These are phyloP conservation scores for Candida pseudoglaebosa DNA, from an alignment of 805 yeast species.

Conservation along the genomic window DNA sequence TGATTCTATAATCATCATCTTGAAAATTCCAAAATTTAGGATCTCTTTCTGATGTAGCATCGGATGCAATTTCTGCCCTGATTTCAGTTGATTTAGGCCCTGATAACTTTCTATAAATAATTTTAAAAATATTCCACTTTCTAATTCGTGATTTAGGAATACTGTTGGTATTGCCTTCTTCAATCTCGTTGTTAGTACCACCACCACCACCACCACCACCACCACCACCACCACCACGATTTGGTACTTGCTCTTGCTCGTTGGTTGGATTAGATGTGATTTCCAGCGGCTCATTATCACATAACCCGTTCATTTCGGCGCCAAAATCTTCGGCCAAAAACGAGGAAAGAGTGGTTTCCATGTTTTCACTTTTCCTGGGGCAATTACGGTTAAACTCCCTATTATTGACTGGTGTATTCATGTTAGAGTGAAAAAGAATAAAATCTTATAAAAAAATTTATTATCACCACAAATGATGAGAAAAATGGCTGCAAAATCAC, in stretches of 20 bases:
- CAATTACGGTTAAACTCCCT: not conserved
- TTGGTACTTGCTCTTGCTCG: no score
- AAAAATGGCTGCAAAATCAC: not conserved
- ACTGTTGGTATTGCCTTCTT: not conserved
- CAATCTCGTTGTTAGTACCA: not conserved
- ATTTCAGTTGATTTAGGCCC: not conserved
- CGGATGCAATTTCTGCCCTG: no score
- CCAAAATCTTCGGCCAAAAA: conserved; percentile 1
- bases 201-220: not conserved
- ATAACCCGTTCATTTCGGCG: not conserved
- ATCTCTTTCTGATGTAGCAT: not conserved
- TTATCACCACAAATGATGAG: not conserved
- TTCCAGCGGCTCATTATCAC: no score
- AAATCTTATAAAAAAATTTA: no score
- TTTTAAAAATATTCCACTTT: not conserved
- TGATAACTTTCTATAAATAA: not conserved
- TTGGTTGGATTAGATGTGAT: no score
- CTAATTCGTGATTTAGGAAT: not conserved
- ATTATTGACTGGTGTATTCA: not conserved
- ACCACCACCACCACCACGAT: no score
- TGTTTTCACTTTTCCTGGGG: not conserved
- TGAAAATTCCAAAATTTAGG: not conserved
- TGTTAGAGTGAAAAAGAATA: not conserved
- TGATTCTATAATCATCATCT: not conserved
- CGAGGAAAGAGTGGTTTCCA: not conserved